A percentile compares a stretch with the other conserved stretches of the same genome.
Evolutionary conservation across 1,284 basidiomycete species (phyloP).

Genomic region (Leccinum subrobustum): DNA sequence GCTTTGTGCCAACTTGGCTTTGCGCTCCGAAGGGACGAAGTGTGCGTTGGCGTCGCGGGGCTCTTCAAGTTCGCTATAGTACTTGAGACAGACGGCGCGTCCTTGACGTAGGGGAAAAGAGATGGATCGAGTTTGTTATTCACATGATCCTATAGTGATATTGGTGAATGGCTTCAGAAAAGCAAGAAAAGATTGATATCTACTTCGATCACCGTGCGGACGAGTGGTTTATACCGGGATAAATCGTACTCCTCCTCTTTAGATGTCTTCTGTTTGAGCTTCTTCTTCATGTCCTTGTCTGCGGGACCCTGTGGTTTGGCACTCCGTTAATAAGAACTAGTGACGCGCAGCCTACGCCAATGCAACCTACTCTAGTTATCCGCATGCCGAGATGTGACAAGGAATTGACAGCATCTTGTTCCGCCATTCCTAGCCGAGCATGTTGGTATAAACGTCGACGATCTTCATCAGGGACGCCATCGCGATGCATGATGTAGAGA

Average conservation of each 20-base stretch:
- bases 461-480: conserved; percentile 98
- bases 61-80: conserved; percentile 45
- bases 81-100: conserved; percentile 65
- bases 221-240: conserved; percentile 87
- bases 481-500: conserved; percentile 92
- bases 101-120: conserved; percentile 90
- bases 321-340: neutral
- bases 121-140: conserved; percentile 74
- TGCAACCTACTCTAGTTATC: conserved; percentile 70
- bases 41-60: conserved; percentile 44
- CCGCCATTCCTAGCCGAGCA: conserved; percentile 84
- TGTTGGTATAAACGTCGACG: conserved; percentile 94
- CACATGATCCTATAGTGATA: conserved; percentile 68
- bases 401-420: conserved; percentile 95
- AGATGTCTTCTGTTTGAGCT: conserved; percentile 73
- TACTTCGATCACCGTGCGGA: conserved; percentile 86
- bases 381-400: conserved; percentile 82
- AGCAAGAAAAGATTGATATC: conserved; percentile 6
- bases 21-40: conserved; percentile 79
- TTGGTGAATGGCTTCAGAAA: neutral
- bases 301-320: conserved; percentile 49
- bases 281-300: conserved; percentile 77
- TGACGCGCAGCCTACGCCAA: neutral
- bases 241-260: conserved; percentile 93
- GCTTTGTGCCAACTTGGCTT: conserved; percentile 86